Percentiles rank a stretch among this genome's conserved stretches.
phyloP scores from a whole-genome alignment of 2,329 filamentous ascomycete genomes.

The Pseudogymnoascus sp. region DNA sequence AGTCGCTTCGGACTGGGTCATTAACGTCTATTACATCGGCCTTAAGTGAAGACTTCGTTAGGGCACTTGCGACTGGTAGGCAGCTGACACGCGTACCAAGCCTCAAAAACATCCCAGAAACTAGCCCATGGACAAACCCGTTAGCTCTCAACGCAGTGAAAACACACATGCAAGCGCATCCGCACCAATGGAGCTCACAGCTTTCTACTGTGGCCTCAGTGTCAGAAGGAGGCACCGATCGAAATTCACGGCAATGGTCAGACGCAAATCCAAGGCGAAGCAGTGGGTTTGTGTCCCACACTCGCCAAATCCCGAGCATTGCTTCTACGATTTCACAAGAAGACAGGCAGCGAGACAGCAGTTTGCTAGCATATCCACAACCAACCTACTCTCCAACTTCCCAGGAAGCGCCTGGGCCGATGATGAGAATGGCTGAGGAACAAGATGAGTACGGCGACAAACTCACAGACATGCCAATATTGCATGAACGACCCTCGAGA shows the following conservation, averaged over 20 bases:
- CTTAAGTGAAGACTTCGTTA: constrained; percentile 31
- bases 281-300: constrained; percentile 42
- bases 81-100: constrained; percentile 29
- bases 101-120: constrained; percentile 18
- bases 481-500: constrained; percentile 46
- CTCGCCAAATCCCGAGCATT: constrained; percentile 49
- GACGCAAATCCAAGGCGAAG: constrained; percentile 37
- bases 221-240: constrained; percentile 46
- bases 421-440: constrained; percentile 43
- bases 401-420: constrained; percentile 28
- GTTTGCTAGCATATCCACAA: constrained; percentile 43
- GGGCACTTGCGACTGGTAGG: constrained; percentile 35
- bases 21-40: constrained; percentile 49
- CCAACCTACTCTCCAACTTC: constrained; percentile 35
- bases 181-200: constrained; percentile 57
- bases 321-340: constrained; percentile 38
- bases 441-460: constrained; percentile 59
- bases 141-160: constrained; percentile 24
- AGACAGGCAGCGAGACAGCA: constrained; percentile 18
- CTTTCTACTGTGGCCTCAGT: constrained; percentile 58
- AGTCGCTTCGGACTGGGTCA: constrained; percentile 46
- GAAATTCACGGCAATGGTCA: constrained; percentile 39
- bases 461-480: constrained; percentile 49
- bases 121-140: constrained; percentile 30
- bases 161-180: constrained; percentile 39